Percentiles rank a stretch among this genome's conserved stretches.
phyloP scores from a whole-genome alignment of 768 basidiomycete genomes.

The Collybia mongolica region DNA sequence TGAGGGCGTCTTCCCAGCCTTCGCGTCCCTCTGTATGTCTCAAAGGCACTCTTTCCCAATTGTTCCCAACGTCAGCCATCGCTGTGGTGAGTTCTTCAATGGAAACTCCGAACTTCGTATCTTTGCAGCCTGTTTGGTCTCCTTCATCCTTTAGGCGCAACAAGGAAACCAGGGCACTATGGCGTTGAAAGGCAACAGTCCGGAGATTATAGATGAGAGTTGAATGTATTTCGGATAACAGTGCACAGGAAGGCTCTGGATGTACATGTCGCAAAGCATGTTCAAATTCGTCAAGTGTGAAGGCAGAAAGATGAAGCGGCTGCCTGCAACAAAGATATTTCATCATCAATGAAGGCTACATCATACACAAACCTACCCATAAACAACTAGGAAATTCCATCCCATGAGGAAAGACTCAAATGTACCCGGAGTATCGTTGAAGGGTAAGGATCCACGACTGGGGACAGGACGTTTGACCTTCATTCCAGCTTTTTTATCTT shows the following conservation, averaged over 20 bases:
- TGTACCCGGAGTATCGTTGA: slow-evolving; percentile 56
- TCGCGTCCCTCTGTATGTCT: slow-evolving; percentile 71
- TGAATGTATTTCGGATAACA: slow-evolving; percentile 88
- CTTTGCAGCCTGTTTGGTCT: slow-evolving; percentile 37
- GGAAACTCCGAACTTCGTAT: slow-evolving; percentile 51
- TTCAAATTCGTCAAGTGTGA: slow-evolving; percentile 93
- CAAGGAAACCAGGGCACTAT: slow-evolving; percentile 72
- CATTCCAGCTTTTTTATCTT: slow-evolving; percentile 80
- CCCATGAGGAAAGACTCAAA: slow-evolving; percentile 89
- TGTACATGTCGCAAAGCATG: slow-evolving; percentile 77
- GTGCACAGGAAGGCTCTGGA: slow-evolving; percentile 64
- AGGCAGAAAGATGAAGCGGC: slow-evolving; percentile 82
- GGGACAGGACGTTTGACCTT: slow-evolving; percentile 66
- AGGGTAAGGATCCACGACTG: slow-evolving; percentile 62
- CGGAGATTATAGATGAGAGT: slow-evolving; percentile 85
- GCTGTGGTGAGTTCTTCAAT: slow-evolving; percentile 63
- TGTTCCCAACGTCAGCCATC: slow-evolving; percentile 81
- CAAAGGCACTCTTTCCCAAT: slow-evolving; percentile 80
- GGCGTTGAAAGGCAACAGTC: slow-evolving; percentile 76
- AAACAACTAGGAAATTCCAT: slow-evolving; percentile 94
- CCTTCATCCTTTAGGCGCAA: slow-evolving; percentile 43
- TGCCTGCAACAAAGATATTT: slow-evolving; percentile 45
- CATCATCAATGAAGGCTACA: slow-evolving; percentile 9
- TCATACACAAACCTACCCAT: slow-evolving; percentile 64
- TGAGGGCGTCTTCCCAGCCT: slow-evolving; percentile 90